Conservation (phyloP, 1,284 basidiomycete genomes). For the Neonothopanus nambi region DNA sequence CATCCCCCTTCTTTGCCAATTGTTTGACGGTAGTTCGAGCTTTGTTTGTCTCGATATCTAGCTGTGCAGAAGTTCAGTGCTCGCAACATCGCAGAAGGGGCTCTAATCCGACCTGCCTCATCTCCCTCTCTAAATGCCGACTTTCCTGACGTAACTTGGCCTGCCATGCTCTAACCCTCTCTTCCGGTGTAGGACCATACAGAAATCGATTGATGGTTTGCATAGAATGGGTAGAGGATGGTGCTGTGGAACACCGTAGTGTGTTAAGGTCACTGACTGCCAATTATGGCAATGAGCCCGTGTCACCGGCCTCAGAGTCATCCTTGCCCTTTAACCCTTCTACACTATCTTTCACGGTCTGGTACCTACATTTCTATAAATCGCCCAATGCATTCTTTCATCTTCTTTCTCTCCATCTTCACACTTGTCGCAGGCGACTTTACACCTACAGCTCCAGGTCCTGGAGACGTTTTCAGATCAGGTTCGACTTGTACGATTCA, state of each 20-base stretch:
- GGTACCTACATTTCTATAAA: not conserved
- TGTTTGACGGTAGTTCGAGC: slow-evolving; percentile 85
- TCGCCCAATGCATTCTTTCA: not conserved
- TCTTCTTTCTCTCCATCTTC: not conserved
- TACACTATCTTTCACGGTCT: slow-evolving; percentile 1
- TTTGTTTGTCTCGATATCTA: slow-evolving; percentile 83
- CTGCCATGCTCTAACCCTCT: slow-evolving; percentile 89
- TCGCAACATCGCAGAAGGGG: slow-evolving; percentile 14
- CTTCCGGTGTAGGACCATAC: slow-evolving; percentile 94
- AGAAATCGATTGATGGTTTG: slow-evolving; percentile 88
- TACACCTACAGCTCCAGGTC: slow-evolving; percentile 38
- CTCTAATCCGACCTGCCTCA: slow-evolving; percentile 76
- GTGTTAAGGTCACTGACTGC: not conserved
- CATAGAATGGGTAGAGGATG: slow-evolving; percentile 45
- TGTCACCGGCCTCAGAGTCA: too few relatives aligned
- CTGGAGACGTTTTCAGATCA: slow-evolving; percentile 34
- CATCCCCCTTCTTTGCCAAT: slow-evolving; percentile 89
- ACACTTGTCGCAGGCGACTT: slow-evolving; percentile 18
- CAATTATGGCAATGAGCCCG: not conserved
- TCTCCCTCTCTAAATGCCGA: slow-evolving; percentile 86
- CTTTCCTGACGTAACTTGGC: slow-evolving; percentile 77
- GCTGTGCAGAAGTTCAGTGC: slow-evolving; percentile 41
- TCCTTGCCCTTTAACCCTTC: too few relatives aligned
- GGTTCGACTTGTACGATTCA: slow-evolving; percentile 24
- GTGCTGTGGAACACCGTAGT: not conserved